Evolutionary conservation across 139 green algal genomes (phyloP).

Genomic region (Tetradesmus lagerheimii): DNA sequence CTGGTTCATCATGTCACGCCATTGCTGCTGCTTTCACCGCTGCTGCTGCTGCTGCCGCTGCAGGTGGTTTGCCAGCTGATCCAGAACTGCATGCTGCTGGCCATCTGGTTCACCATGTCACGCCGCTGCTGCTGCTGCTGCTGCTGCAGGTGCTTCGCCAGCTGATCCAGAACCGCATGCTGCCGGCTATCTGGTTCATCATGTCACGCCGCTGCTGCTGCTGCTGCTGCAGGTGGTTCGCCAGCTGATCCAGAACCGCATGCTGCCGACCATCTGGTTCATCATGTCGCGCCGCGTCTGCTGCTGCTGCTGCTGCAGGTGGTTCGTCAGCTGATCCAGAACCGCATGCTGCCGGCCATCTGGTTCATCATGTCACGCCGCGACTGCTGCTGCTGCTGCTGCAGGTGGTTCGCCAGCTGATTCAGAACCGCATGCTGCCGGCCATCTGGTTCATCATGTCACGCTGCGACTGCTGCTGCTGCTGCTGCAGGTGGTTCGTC

Average conservation of each 20-base stretch:
- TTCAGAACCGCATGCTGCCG: conserved; percentile 78
- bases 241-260: conserved; percentile 44
- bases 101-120: conserved; percentile 95
- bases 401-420: neutral
- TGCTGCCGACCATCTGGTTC: conserved; percentile 96
- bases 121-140: conserved; percentile 36
- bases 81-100: conserved; percentile 81
- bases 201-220: conserved; percentile 63
- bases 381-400: neutral
- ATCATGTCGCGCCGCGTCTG: too few relatives aligned
- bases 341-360: conserved; percentile 90
- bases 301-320: neutral
- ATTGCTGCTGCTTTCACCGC: conserved; percentile 58
- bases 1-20: conserved; percentile 94
- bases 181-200: conserved; percentile 96
- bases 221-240: neutral
- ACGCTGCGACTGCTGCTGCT: neutral
- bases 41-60: conserved; percentile 11
- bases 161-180: conserved; percentile 64
- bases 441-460: conserved; percentile 97
- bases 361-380: too few relatives aligned
- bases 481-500: neutral
- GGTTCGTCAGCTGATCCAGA: neutral
- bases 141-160: neutral
- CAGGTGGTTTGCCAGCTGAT: conserved; percentile 56